Percentiles rank a stretch among this genome's conserved stretches.
Evolutionary conservation across 345 rosid species (phyloP).

Genomic region (Iberis pinnata): DNA sequence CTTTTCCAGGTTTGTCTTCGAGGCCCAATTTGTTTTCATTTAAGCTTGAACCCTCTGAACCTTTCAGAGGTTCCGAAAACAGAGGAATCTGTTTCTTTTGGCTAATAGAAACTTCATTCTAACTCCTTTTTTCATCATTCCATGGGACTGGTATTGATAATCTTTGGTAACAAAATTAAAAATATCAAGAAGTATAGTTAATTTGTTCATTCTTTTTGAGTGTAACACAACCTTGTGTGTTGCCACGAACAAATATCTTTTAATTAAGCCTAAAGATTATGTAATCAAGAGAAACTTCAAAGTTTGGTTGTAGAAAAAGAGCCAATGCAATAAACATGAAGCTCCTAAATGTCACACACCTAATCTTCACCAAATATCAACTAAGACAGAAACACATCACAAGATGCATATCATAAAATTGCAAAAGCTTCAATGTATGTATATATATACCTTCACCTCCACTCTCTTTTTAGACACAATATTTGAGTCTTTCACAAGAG

Average conservation of each 20-base stretch:
- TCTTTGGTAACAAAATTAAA: too few relatives aligned
- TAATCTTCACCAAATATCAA: constrained; percentile 39
- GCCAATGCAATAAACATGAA: constrained; percentile 31
- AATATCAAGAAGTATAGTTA: too few relatives aligned
- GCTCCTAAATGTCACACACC: constrained; percentile 35
- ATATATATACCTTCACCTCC: constrained; percentile 21
- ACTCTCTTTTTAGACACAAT: constrained; percentile 16
- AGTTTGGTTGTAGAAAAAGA: constrained; percentile 11
- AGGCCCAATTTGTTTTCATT: too few relatives aligned
- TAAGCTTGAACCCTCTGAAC: too few relatives aligned
- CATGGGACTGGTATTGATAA: too few relatives aligned
- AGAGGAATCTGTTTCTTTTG: constrained; percentile 85
- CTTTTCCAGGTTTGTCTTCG: too few relatives aligned
- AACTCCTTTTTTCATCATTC: too few relatives aligned
- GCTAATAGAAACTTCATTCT: too few relatives aligned
- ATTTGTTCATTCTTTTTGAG: background rate
- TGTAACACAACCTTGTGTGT: constrained; percentile 5
- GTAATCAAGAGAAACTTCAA: constrained; percentile 5
- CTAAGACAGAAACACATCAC: constrained; percentile 18
- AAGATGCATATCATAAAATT: constrained; percentile 9
- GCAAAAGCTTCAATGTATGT: constrained; percentile 15
- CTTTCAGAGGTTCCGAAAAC: too few relatives aligned
- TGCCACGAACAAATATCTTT: constrained; percentile 4
- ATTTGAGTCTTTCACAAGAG: constrained; percentile 6
- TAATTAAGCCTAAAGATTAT: constrained; percentile 7